phyloP scores from a whole-genome alignment of 345 rosid species.

The Rhizophora mangle region DNA sequence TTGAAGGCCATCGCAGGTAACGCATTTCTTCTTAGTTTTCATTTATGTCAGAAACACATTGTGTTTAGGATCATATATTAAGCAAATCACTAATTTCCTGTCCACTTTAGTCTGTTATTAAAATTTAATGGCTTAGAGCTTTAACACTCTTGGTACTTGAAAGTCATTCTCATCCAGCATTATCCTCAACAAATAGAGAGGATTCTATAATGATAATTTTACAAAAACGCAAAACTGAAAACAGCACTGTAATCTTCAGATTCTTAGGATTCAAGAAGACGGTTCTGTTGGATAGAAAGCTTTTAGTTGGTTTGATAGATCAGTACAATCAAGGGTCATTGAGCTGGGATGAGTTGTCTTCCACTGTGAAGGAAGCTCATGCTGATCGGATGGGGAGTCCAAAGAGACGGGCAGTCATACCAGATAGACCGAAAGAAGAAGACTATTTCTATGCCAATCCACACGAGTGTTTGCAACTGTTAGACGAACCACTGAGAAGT shows the following conservation, averaged over 20 bases:
- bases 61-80: too few relatives aligned
- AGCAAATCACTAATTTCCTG: background rate
- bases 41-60: background rate
- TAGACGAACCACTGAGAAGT: conserved; percentile 58
- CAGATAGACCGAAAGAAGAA: conserved; percentile 91
- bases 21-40: background rate
- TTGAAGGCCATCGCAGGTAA: conserved; percentile 97
- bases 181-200: background rate
- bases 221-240: background rate
- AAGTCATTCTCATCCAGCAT: background rate
- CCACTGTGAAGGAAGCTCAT: conserved; percentile 64
- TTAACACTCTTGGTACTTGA: background rate
- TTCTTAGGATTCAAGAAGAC: conserved; percentile 96
- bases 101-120: background rate
- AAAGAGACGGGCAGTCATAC: conserved; percentile 48
- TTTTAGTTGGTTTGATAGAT: conserved; percentile 71
- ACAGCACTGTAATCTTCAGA: conserved; percentile 34
- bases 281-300: conserved; percentile 59
- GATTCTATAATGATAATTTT: background rate
- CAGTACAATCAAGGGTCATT: conserved; percentile 51
- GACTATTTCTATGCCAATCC: conserved; percentile 95
- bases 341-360: conserved; percentile 82
- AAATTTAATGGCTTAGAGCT: background rate
- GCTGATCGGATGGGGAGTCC: conserved; percentile 75
- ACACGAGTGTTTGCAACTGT: conserved; percentile 75